Evolutionary conservation across 345 rosid species (phyloP), one percentile per base, ranked within the genome.

Genomic region (Linum tenue): DNA sequence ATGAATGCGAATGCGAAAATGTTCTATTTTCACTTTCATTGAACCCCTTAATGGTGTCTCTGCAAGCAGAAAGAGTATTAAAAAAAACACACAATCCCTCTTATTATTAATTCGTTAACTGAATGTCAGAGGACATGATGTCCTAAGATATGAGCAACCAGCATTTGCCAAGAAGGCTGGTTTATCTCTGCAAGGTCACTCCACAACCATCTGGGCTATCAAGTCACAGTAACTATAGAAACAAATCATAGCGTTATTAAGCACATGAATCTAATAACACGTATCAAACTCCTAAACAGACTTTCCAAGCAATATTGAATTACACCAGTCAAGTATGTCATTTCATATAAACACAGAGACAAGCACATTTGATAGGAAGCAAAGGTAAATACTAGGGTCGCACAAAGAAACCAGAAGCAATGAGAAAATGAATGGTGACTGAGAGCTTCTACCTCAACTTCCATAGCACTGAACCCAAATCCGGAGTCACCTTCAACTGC

Each of bases 401-500:
- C 31, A 22, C 31, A 22, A 22, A 22, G 31, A 22, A 22, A 22
- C 31, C 31, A 22, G 62, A n/a, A 66, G 7, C 62, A 38, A 8
- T n/a, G 50, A 40, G 72, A 44, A 66, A 10, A 51, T 22, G 31
- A 57, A 57, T 17, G 36, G 5, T 36, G 7, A 57, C 7, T 3
- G 59, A 59, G 40, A 31, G 40, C 2, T 16, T 42, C 63, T 88
- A 90, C 97, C 97, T 90, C 97, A 64, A 90, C 97, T 82, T 94
- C 97, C 84, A 94, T 85, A n/a, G 95, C 99, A 56, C 99, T 94
- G 77, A 94, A 94, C 61, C 97, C 95, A 37, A 94, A 94, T 62
- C 97, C 97, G 48, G 99, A 94, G 77, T 94, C 99, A 5, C 99
- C 99, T 81, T 94, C 99, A 44, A 94, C 99, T 0, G 99, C 96